A percentile compares a stretch with the other conserved stretches of the same genome.
phyloP scores from a whole-genome alignment of 805 yeast species.

The Yarrowia bubula region DNA sequence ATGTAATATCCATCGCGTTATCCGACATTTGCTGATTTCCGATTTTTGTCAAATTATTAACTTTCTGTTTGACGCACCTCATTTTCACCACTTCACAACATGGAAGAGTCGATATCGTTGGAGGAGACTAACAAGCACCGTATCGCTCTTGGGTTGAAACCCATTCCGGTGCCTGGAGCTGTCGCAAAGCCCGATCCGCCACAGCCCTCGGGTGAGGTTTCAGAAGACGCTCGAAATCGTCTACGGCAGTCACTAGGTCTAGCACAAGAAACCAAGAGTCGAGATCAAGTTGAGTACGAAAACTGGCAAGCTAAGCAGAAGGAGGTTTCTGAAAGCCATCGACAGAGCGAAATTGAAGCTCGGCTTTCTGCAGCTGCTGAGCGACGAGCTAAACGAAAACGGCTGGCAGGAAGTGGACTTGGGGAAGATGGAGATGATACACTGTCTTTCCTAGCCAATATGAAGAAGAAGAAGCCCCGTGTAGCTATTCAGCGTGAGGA shows the following conservation, averaged over 20 bases:
- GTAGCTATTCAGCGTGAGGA: slow-evolving; percentile 28
- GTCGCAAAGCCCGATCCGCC: background rate
- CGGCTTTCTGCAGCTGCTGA: slow-evolving; percentile 13
- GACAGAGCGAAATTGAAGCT: slow-evolving; percentile 4
- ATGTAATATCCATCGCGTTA: too few species aligned
- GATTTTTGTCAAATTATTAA: background rate
- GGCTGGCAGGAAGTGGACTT: slow-evolving; percentile 34
- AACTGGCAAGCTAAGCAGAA: slow-evolving; percentile 36
- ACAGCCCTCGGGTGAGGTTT: slow-evolving; percentile 29
- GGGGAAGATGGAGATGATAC: slow-evolving; percentile 38
- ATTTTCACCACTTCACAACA: slow-evolving; percentile 6
- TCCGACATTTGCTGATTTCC: background rate
- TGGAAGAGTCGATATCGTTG: slow-evolving; percentile 38
- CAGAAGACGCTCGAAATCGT: slow-evolving; percentile 56
- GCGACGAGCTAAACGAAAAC: slow-evolving; percentile 21
- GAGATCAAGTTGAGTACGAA: slow-evolving; percentile 43
- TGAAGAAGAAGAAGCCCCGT: slow-evolving; percentile 36
- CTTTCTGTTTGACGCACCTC: background rate
- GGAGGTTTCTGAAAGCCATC: background rate
- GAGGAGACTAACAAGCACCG: slow-evolving; percentile 60
- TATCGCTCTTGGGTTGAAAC: slow-evolving; percentile 51
- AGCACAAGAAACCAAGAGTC: slow-evolving; percentile 42
- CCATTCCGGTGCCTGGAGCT: slow-evolving; percentile 41
- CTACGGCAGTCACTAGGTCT: slow-evolving; percentile 53
- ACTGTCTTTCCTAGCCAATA: slow-evolving; percentile 46